Evolutionary conservation across 495 filamentous ascomycete genomes (phyloP).

Genomic region (Xylaria acuta): DNA sequence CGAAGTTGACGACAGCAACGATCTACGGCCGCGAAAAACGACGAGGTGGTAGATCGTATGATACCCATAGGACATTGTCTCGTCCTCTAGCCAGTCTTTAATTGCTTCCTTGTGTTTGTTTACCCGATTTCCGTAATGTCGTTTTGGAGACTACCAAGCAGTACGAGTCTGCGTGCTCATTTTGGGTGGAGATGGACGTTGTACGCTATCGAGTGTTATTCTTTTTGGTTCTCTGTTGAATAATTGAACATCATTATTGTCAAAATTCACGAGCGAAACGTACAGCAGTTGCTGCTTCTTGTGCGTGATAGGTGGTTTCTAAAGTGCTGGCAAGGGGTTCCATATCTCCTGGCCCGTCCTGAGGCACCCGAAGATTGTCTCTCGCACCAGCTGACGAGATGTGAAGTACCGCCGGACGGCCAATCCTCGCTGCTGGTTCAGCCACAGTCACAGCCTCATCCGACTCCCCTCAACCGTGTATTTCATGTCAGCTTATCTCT

Average conservation of each 20-base stretch:
- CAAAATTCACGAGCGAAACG: background rate
- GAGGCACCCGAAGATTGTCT: background rate
- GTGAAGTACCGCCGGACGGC: background rate
- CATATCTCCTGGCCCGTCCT: background rate
- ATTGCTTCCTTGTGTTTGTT: background rate
- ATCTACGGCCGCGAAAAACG: background rate
- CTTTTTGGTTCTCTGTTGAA: background rate
- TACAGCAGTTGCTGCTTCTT: background rate
- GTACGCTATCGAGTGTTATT: constrained; percentile 12
- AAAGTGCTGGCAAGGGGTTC: background rate
- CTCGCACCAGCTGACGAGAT: background rate
- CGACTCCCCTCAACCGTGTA: background rate
- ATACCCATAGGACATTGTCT: constrained; percentile 11
- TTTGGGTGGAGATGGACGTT: constrained; percentile 3
- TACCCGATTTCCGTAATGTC: background rate
- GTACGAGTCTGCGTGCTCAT: background rate
- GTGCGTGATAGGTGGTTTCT: background rate
- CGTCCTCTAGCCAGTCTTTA: background rate
- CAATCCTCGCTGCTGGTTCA: background rate
- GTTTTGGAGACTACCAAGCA: background rate
- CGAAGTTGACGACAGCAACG: constrained; percentile 6
- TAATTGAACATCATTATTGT: constrained; percentile 1
- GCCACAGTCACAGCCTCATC: background rate
- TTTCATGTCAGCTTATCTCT: background rate
- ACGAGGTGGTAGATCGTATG: constrained; percentile 15